These are phyloP conservation scores for Schizosaccharomyces japonicus DNA, from an alignment of 805 yeast genomes.

Conservation along the genomic window DNA sequence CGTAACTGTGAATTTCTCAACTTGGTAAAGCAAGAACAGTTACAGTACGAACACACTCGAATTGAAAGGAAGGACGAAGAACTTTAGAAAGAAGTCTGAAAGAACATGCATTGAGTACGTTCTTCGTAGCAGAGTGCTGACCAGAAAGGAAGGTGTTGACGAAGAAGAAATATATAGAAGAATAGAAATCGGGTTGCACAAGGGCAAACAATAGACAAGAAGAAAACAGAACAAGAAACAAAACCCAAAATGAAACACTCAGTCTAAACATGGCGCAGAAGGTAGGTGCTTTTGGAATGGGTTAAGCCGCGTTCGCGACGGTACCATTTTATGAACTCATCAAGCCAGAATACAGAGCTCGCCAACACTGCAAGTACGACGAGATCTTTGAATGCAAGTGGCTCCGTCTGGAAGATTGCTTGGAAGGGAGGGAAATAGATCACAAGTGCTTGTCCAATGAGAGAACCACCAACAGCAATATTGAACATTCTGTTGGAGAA, in stretches of 20 bases:
- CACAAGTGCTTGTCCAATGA: slow-evolving; percentile 79
- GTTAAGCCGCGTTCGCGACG: neutral
- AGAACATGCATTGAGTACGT: too few species aligned
- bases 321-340: slow-evolving; percentile 48
- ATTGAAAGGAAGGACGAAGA: too few species aligned
- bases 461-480: slow-evolving; percentile 67
- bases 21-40: too few species aligned
- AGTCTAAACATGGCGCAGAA: neutral
- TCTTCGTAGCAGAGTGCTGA: too few species aligned
- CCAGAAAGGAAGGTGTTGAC: too few species aligned
- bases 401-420: slow-evolving; percentile 80
- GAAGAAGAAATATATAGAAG: too few species aligned
- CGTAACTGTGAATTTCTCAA: too few species aligned
- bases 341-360: slow-evolving; percentile 64
- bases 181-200: too few species aligned
- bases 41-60: too few species aligned
- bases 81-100: too few species aligned
- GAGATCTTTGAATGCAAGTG: slow-evolving; percentile 49
- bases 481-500: slow-evolving; percentile 72
- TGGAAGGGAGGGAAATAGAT: slow-evolving; percentile 87
- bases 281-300: neutral
- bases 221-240: neutral
- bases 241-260: neutral
- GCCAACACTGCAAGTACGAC: slow-evolving; percentile 36
- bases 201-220: too few species aligned